A percentile compares a stretch with the other conserved stretches of the same genome.
Conservation (phyloP, 768 basidiomycete species). For the Sporobolomyces roseus region DNA sequence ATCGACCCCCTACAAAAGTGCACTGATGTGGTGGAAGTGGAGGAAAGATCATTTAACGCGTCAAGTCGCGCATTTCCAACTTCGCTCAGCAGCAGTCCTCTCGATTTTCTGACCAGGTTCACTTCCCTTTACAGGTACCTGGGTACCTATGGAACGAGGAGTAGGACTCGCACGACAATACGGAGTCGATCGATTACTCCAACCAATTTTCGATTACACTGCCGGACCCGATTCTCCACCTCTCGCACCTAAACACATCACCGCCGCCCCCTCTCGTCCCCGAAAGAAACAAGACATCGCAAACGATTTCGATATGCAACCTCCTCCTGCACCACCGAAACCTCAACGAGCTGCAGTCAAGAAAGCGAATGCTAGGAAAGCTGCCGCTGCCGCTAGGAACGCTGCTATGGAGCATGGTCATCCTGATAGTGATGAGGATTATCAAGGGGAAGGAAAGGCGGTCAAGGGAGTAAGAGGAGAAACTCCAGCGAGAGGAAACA, state of each 20-base stretch:
- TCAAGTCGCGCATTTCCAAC: too few species aligned
- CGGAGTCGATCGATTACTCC: conserved; percentile 77
- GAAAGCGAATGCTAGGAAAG: background rate
- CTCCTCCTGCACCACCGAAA: conserved; percentile 16
- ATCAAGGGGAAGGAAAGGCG: background rate
- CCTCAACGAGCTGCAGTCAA: background rate
- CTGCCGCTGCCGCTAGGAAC: conserved; percentile 13
- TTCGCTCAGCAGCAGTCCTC: too few species aligned
- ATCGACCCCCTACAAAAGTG: too few species aligned
- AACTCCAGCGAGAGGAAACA: conserved; percentile 57
- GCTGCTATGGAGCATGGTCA: conserved; percentile 8
- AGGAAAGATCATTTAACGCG: too few species aligned
- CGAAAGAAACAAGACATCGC: conserved; percentile 41
- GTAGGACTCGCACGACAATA: conserved; percentile 83
- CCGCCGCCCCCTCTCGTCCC: conserved; percentile 57
- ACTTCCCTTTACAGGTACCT: conserved; percentile 65
- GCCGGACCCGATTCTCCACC: conserved; percentile 82
- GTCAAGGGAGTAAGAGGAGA: conserved; percentile 44
- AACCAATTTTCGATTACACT: conserved; percentile 90
- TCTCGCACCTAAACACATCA: conserved; percentile 91
- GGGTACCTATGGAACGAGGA: conserved; percentile 94
- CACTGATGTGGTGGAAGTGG: too few species aligned
- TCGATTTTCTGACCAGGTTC: too few species aligned
- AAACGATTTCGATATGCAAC: conserved; percentile 26
- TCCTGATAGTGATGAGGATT: conserved; percentile 21